Conservation (phyloP, 2,329 filamentous ascomycete species). For the Lachnellula suecica region DNA sequence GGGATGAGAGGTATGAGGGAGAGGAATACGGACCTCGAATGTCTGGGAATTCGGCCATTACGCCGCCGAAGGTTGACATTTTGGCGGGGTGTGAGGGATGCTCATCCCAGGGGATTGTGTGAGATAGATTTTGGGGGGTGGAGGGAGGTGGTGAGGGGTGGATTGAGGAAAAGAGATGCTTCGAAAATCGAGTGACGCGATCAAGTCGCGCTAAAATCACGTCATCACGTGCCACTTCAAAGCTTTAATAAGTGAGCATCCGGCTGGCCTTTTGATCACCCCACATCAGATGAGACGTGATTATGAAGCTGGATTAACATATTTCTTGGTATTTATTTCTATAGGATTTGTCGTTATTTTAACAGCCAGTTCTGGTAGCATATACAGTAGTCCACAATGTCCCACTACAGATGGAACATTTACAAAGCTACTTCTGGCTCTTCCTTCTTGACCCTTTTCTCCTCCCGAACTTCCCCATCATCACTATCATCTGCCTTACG, state of each 20-base stretch:
- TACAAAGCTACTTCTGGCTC: too few species aligned
- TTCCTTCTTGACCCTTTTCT: not conserved
- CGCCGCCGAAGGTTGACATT: slow-evolving; percentile 79
- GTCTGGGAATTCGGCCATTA: slow-evolving; percentile 73
- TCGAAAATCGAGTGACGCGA: too few species aligned
- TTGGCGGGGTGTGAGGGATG: not conserved
- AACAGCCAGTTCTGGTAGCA: too few species aligned
- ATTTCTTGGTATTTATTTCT: too few species aligned
- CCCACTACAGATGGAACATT: not conserved
- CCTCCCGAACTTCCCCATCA: not conserved
- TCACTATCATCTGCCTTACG: not conserved
- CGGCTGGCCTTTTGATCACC: too few species aligned
- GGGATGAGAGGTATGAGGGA: not conserved
- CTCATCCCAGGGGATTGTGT: not conserved
- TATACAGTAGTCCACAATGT: not conserved
- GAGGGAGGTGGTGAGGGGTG: not conserved
- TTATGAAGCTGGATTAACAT: too few species aligned
- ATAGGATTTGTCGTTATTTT: too few species aligned
- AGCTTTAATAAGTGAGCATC: too few species aligned
- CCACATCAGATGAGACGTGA: too few species aligned
- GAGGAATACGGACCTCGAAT: slow-evolving; percentile 57
- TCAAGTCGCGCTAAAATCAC: too few species aligned
- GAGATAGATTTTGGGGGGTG: not conserved
- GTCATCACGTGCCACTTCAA: too few species aligned
- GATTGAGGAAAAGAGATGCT: too few species aligned